Base-by-base conservation (phyloP, 176 grass and related monocot genomes). In the Rhipidocladum racemiflorum region DNA sequence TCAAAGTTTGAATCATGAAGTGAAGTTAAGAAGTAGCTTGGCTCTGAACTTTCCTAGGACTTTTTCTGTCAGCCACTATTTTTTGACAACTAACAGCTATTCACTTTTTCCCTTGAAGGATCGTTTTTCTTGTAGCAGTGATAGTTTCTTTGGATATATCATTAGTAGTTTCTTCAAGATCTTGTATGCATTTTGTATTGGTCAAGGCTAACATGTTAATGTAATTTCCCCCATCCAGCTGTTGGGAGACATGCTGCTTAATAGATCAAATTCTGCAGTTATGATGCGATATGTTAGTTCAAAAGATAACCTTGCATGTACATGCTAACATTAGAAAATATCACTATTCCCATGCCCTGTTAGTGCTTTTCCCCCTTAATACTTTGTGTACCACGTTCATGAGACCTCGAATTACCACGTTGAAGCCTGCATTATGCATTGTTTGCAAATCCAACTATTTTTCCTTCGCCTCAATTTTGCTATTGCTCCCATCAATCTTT, bases 201-300 rank as follows among this genome's bases (percentile, higher is more conserved):
- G 3, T 40, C 54, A 75, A 73, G 13, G 35, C 83, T 87, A 2
- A 76, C 53, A 62, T n/a, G 15, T 62, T 76, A 63, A 76, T 85
- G 9, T 56, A 57, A 6, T 84, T 87, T 54, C 90, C 56, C 78
- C 8, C 38, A 78, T 77, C 77, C 87, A 98, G 95, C 72, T 98
- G 65, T 88, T 98, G 90, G 95, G 95, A 75, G 95, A 98, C 51
- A 95, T 98, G 84, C 76, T 98, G 30, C 88, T 98, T 60, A 92
- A 98, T 74, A 81, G 95, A 85, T 98, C 95, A 81, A 98, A 98
- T 84, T 91, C 92, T 86, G 92, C 88, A 55, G 92, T 98, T 62
- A 98, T 98, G 95, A 87, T 98, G 66, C 92, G 61, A 56, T 98
- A 98, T 90, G 92, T 98, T 86, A 84, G 92, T 76, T 98, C 95